phyloP scores from a whole-genome alignment of 169 alveolate species.

The Ichthyophthirius multifiliis region DNA sequence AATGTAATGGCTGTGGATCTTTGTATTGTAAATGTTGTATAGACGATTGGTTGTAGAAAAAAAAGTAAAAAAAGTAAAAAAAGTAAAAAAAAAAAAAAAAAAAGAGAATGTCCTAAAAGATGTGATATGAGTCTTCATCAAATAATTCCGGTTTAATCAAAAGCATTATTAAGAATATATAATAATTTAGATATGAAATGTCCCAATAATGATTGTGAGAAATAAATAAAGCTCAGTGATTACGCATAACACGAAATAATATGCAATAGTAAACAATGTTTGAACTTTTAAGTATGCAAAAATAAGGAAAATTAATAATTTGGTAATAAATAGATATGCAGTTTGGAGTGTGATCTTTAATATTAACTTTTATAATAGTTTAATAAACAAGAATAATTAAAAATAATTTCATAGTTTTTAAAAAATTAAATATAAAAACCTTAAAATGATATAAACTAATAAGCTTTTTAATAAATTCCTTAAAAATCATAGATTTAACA shows the following conservation, averaged over 20 bases:
- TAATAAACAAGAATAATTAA: not conserved
- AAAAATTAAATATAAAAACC: no score
- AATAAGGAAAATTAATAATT: not conserved
- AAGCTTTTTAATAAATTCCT: no score
- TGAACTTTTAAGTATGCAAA: conserved; percentile 12
- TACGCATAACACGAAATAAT: conserved; percentile 31
- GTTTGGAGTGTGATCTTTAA: not conserved
- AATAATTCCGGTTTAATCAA: conserved; percentile 30
- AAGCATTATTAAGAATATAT: conserved; percentile 39
- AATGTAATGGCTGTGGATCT: conserved; percentile 60
- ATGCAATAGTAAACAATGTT: conserved; percentile 17
- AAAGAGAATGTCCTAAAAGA: conserved; percentile 49
- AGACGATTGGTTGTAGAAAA: conserved; percentile 57
- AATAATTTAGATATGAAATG: conserved; percentile 60
- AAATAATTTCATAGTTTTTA: no score
- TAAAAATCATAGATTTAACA: no score
- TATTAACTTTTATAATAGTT: no score
- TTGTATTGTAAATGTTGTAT: conserved; percentile 54
- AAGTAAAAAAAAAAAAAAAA: not conserved
- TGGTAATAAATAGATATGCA: not conserved
- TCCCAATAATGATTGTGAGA: conserved; percentile 44
- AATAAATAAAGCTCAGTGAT: conserved; percentile 46
- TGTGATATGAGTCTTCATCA: conserved; percentile 30
- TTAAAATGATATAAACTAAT: no score
- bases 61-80: conserved; percentile 35